Conservation (phyloP, 176 grass and related monocot genomes). For the Cenchrus americanus region DNA sequence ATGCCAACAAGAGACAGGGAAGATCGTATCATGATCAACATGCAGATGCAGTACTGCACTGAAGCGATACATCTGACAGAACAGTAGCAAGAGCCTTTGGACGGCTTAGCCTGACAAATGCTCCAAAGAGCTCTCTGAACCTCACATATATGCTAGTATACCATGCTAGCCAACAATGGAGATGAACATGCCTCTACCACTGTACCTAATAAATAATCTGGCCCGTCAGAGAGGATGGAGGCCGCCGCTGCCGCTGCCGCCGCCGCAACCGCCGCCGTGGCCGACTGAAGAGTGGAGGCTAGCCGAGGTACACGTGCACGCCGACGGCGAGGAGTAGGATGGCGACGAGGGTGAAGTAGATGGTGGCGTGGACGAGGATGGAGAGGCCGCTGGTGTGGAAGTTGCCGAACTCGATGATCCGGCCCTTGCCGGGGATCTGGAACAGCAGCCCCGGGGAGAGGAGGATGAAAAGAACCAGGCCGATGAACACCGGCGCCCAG, state of each 20-base stretch:
- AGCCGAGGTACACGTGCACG: slow-evolving; percentile 74
- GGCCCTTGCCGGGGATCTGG: slow-evolving; percentile 72
- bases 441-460: slow-evolving; percentile 83
- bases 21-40: not conserved
- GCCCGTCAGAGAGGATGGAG: not conserved
- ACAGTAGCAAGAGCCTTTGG: not conserved
- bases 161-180: not conserved
- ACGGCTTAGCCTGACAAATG: not conserved
- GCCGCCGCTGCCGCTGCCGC: not conserved
- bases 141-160: not conserved
- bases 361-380: slow-evolving; percentile 80
- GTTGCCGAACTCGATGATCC: slow-evolving; percentile 77
- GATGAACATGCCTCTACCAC: slow-evolving; percentile 18
- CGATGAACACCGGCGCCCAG: slow-evolving; percentile 84
- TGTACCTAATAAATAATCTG: not conserved
- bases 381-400: slow-evolving; percentile 90
- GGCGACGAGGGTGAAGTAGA: slow-evolving; percentile 85
- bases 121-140: not conserved
- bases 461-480: slow-evolving; percentile 83
- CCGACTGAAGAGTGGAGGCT: not conserved
- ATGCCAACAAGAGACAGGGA: not conserved
- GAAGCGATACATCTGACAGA: not conserved
- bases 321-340: slow-evolving; percentile 79
- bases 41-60: not conserved
- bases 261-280: too few species aligned